Conservation (phyloP, 768 basidiomycete species). For the Leucocoprinus birnbaumii region DNA sequence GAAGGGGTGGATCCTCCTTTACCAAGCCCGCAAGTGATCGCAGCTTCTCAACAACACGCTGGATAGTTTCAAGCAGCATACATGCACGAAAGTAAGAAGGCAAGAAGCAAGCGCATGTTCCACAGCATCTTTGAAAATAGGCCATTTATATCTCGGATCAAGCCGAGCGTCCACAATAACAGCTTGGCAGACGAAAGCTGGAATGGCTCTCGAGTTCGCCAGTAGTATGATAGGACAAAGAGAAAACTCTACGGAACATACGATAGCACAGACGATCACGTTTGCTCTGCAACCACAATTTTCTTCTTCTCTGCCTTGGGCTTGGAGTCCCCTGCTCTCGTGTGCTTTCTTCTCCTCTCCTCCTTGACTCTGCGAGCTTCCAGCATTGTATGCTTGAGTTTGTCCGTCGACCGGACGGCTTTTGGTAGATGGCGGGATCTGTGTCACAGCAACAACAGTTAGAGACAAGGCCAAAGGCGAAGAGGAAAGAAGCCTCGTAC, state of each 20-base stretch:
- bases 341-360: slow-evolving; percentile 87
- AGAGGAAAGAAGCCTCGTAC: slow-evolving; percentile 37
- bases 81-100: too few relatives aligned
- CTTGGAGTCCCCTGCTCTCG: slow-evolving; percentile 79
- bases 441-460: not conserved
- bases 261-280: slow-evolving; percentile 22
- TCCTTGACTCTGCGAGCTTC: slow-evolving; percentile 90
- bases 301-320: slow-evolving; percentile 93
- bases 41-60: too few relatives aligned
- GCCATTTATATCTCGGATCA: too few relatives aligned
- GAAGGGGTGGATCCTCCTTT: too few relatives aligned
- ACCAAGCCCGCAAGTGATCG: too few relatives aligned
- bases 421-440: slow-evolving; percentile 86
- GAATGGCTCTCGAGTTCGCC: too few relatives aligned
- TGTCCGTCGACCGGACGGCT: slow-evolving; percentile 82
- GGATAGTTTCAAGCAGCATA: too few relatives aligned
- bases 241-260: not conserved
- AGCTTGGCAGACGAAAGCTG: too few relatives aligned
- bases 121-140: too few relatives aligned
- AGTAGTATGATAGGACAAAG: not conserved
- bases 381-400: slow-evolving; percentile 91
- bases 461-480: not conserved
- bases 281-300: slow-evolving; percentile 79
- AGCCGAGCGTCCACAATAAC: too few relatives aligned
- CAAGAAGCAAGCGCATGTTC: too few relatives aligned